Conservation (phyloP, 345 rosid genomes). For the Gossypium australe region DNA sequence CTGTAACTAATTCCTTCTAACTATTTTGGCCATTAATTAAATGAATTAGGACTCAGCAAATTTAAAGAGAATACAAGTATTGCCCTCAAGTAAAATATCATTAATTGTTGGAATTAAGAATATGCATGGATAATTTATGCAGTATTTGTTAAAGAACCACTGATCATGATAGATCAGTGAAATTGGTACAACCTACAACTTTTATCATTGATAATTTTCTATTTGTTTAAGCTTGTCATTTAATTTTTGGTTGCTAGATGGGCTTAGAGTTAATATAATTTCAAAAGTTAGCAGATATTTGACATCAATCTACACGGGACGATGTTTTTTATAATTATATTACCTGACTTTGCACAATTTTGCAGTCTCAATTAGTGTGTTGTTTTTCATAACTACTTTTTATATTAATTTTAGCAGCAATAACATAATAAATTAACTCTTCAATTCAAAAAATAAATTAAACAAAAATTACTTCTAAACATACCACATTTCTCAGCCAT, state of each 20-base stretch:
- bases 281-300: background rate
- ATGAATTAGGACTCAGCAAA: background rate
- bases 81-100: background rate
- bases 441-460: slow-evolving; percentile 2
- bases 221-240: background rate
- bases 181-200: too few species aligned
- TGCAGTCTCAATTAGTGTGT: background rate
- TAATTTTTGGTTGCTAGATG: too few species aligned
- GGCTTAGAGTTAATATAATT: background rate
- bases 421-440: background rate
- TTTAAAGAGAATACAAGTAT: background rate
- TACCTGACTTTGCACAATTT: background rate
- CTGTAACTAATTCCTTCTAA: too few species aligned
- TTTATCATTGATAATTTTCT: background rate
- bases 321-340: background rate
- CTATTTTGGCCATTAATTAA: too few species aligned
- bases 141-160: background rate
- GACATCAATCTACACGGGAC: background rate
- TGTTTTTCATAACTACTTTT: background rate
- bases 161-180: too few species aligned
- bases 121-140: background rate
- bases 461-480: slow-evolving; percentile 14
- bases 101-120: background rate
- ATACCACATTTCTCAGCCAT: slow-evolving; percentile 90
- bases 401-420: background rate